These are phyloP conservation scores for Purpureocillium lavendulum DNA, from an alignment of 2,329 filamentous ascomycete species.

Conservation along the genomic window DNA sequence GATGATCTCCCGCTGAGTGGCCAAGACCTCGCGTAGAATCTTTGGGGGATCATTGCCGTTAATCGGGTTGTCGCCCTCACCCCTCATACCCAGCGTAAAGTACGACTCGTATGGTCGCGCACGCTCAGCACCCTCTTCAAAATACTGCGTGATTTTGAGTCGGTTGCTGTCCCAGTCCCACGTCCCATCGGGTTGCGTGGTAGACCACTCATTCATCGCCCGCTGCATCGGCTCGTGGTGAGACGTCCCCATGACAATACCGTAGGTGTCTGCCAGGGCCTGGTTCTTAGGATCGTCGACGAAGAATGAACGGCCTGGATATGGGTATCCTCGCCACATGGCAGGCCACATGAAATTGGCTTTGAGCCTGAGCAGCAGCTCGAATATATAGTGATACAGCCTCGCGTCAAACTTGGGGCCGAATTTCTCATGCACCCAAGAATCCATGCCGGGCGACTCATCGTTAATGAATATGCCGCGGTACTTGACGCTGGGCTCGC, in stretches of 20 bases:
- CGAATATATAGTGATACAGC: conserved; percentile 56
- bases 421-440: conserved; percentile 45
- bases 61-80: conserved; percentile 47
- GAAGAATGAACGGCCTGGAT: conserved; percentile 48
- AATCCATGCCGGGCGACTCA: conserved; percentile 33
- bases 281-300: conserved; percentile 52
- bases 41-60: conserved; percentile 39
- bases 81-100: conserved; percentile 52
- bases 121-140: conserved; percentile 45
- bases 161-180: conserved; percentile 55
- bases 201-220: conserved; percentile 40
- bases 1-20: conserved; percentile 45
- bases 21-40: conserved; percentile 44
- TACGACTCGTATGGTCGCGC: conserved; percentile 49
- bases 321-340: conserved; percentile 48
- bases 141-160: conserved; percentile 46
- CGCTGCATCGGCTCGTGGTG: conserved; percentile 61
- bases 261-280: conserved; percentile 51
- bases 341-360: conserved; percentile 61
- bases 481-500: conserved; percentile 48
- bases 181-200: conserved; percentile 31
- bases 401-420: conserved; percentile 41
- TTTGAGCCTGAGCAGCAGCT: conserved; percentile 50
- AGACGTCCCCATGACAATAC: conserved; percentile 55
- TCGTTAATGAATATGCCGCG: conserved; percentile 57